These are phyloP conservation scores for Monascus purpureus DNA, from an alignment of 495 filamentous ascomycete genomes.

Conservation along the genomic window DNA sequence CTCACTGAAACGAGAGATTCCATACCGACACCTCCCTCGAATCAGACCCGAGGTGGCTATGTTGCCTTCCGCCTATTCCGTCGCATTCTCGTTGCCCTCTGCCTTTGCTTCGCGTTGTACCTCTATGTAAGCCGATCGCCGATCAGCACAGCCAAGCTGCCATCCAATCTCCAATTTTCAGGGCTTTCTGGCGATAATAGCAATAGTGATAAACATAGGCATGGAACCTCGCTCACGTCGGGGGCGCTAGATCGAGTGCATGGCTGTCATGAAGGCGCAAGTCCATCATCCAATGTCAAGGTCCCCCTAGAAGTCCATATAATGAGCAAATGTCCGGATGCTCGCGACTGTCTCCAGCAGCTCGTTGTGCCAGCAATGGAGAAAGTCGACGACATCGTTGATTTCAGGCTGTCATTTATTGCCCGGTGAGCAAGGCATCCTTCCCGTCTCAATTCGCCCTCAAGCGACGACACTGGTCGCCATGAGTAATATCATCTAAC, in stretches of 20 bases:
- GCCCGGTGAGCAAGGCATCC: conserved; percentile 42
- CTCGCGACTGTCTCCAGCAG: conserved; percentile 62
- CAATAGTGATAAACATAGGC: too few species aligned
- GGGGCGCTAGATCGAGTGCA: too few species aligned
- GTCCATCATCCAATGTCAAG: conserved; percentile 10
- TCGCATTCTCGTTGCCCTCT: conserved; percentile 8
- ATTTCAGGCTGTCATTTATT: conserved; percentile 85
- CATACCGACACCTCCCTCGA: too few species aligned
- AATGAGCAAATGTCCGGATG: conserved; percentile 92
- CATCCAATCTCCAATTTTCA: neutral
- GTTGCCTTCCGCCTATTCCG: too few species aligned
- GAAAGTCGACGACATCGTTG: conserved; percentile 63
- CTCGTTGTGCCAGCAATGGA: conserved; percentile 81
- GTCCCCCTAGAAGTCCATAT: conserved; percentile 83
- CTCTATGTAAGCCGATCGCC: conserved; percentile 10
- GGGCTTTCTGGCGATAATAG: neutral
- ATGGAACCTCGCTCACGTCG: too few species aligned
- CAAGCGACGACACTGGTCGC: too few species aligned
- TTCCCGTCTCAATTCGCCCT: too few species aligned
- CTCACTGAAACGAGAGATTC: too few species aligned
- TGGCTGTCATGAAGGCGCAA: neutral
- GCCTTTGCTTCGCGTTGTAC: conserved; percentile 8
- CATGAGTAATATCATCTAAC: too few species aligned
- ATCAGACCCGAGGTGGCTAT: too few species aligned
- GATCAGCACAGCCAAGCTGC: neutral